Conservation (phyloP, 129 eudicot species). For the Helianthus tuberosus region DNA sequence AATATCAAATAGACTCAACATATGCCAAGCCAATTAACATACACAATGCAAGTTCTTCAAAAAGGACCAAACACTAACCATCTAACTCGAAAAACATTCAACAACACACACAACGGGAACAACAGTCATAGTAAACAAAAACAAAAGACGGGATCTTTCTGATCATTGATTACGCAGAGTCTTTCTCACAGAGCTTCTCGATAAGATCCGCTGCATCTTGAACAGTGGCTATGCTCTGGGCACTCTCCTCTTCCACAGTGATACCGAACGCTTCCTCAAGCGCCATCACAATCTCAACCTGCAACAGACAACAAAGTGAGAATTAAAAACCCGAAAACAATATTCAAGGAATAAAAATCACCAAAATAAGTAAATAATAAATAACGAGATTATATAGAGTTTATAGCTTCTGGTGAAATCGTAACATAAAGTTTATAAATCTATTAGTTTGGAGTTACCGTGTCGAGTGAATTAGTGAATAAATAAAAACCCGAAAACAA, state of each 20-base stretch:
- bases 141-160: constrained; percentile 13
- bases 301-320: constrained; percentile 3
- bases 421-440: background rate
- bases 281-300: constrained; percentile 67
- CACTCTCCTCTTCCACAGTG: constrained; percentile 54
- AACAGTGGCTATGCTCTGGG: constrained; percentile 55
- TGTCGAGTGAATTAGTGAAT: constrained; percentile 79
- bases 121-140: constrained; percentile 9
- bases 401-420: constrained; percentile 1
- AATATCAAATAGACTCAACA: background rate
- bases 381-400: background rate
- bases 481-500: no score
- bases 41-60: background rate
- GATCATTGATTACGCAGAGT: constrained; percentile 20
- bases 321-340: background rate
- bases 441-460: constrained; percentile 44
- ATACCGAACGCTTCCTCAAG: constrained; percentile 53
- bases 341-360: background rate
- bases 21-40: background rate
- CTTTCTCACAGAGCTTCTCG: constrained; percentile 41
- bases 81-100: constrained; percentile 1
- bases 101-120: background rate
- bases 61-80: constrained; percentile 1
- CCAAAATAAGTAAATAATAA: no score
- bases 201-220: constrained; percentile 59